Percentiles rank a stretch among this genome's conserved stretches.
Evolutionary conservation across 2,329 filamentous ascomycete species (phyloP).

Genomic region (Pseudocercospora pini-densiflorae): DNA sequence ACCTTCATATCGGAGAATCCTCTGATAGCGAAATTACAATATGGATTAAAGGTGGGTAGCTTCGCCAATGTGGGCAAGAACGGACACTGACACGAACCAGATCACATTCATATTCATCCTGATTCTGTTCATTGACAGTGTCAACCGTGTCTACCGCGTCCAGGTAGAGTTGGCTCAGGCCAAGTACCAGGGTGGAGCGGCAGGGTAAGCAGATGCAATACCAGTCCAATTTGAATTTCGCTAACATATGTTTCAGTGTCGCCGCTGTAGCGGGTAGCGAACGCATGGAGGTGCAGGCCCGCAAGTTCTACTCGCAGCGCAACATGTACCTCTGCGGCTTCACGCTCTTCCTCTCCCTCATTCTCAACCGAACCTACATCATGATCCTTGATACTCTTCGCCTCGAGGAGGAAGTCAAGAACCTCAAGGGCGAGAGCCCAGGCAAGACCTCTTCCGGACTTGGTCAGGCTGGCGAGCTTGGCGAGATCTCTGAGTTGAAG

Average conservation of each 20-base stretch:
- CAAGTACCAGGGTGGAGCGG: conserved; percentile 59
- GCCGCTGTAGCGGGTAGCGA: conserved; percentile 75
- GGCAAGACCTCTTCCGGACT: conserved; percentile 72
- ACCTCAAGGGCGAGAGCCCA: conserved; percentile 69
- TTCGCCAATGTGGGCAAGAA: neutral
- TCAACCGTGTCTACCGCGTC: conserved; percentile 94
- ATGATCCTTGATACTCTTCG: conserved; percentile 93
- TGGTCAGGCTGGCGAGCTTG: conserved; percentile 71
- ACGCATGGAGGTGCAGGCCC: conserved; percentile 96
- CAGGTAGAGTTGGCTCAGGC: conserved; percentile 83
- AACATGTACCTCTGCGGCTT: conserved; percentile 99
- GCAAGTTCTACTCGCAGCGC: conserved; percentile 99
- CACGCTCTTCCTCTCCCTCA: conserved; percentile 97
- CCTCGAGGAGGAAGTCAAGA: conserved; percentile 89
- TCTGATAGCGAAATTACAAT: conserved; percentile 87
- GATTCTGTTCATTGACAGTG: conserved; percentile 96
- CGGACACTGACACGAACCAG: conserved; percentile 43
- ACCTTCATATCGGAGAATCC: conserved; percentile 94
- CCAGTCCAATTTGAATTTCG: neutral
- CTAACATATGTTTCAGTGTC: conserved; percentile 47
- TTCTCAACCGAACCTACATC: conserved; percentile 98
- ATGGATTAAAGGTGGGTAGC: conserved; percentile 80
- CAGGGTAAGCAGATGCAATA: conserved; percentile 49
- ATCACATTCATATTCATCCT: conserved; percentile 99
- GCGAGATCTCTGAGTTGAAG: conserved; percentile 72